Evolutionary conservation across 202 grass and related monocot genomes (phyloP).

Genomic region (Hordeum pubiflorum): DNA sequence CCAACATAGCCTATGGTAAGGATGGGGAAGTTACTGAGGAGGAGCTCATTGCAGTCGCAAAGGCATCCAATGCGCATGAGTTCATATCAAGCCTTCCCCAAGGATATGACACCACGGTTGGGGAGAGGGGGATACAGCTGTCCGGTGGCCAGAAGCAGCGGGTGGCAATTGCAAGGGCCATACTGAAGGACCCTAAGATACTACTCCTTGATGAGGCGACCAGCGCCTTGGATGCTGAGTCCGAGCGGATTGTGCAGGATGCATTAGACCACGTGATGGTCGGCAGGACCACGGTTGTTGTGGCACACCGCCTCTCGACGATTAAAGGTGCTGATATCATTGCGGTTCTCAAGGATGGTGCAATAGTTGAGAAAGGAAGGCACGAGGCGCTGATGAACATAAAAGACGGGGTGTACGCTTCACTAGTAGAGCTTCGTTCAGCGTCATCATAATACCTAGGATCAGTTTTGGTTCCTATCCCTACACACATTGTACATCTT

Average conservation of each 20-base stretch:
- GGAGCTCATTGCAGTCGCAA: constrained; percentile 58
- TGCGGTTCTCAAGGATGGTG: constrained; percentile 51
- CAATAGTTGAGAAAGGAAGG: constrained; percentile 51
- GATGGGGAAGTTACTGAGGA: constrained; percentile 55
- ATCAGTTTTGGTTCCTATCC: not conserved
- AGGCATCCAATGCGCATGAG: constrained; percentile 65
- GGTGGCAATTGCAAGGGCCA: constrained; percentile 40
- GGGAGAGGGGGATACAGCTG: constrained; percentile 53
- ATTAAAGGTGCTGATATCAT: constrained; percentile 53
- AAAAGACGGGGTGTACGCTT: constrained; percentile 51
- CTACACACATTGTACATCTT: constrained; percentile 6
- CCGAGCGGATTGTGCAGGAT: constrained; percentile 54
- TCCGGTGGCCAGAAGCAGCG: constrained; percentile 56
- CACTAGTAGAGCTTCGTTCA: constrained; percentile 39
- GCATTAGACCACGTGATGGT: constrained; percentile 50
- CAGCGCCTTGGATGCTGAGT: constrained; percentile 58
- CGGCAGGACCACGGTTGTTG: constrained; percentile 35
- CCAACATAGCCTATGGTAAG: constrained; percentile 88
- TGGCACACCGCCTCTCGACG: constrained; percentile 54
- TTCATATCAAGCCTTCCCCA: constrained; percentile 83
- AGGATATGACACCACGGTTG: constrained; percentile 56
- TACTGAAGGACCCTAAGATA: constrained; percentile 41
- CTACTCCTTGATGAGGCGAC: constrained; percentile 59
- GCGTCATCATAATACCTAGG: not conserved
- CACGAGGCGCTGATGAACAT: constrained; percentile 41